A percentile compares a stretch with the other conserved stretches of the same genome.
Evolutionary conservation across 1,139 yeast species (phyloP).

Genomic region (Zygosaccharomyces pseudobailii): DNA sequence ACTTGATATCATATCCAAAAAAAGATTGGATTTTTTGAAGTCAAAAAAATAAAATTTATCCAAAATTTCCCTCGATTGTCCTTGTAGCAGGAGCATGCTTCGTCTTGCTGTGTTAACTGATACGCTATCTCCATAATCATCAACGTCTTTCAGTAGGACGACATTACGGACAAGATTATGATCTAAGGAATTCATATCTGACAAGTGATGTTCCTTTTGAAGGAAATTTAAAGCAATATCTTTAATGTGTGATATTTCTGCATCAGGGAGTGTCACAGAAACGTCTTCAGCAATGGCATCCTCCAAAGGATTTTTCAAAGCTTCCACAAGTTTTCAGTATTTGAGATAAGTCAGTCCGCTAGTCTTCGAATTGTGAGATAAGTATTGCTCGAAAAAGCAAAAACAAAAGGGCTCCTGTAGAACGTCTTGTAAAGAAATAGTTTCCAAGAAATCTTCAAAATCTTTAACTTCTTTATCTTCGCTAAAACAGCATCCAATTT

Average conservation of each 20-base stretch:
- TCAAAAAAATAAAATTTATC: conserved; percentile 48
- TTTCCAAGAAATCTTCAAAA: conserved; percentile 16
- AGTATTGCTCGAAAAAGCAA: conserved; percentile 17
- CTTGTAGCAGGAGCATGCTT: conserved; percentile 54
- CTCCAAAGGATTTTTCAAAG: conserved; percentile 68
- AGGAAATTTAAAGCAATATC: conserved; percentile 16
- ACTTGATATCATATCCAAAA: conserved; percentile 37
- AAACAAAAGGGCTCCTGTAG: conserved; percentile 16
- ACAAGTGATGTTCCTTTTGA: conserved; percentile 8
- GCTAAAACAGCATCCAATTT: conserved; percentile 5
- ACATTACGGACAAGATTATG: conserved; percentile 18
- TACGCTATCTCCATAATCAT: conserved; percentile 4
- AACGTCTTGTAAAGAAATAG: conserved; percentile 19
- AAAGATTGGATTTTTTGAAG: conserved; percentile 51
- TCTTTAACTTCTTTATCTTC: conserved; percentile 12
- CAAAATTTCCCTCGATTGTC: conserved; percentile 46
- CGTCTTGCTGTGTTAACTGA: conserved; percentile 45
- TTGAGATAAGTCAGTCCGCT: conserved; percentile 36
- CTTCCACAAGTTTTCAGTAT: conserved; percentile 65
- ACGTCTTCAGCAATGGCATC: conserved; percentile 38
- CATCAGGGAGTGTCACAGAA: conserved; percentile 12
- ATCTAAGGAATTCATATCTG: conserved; percentile 16
- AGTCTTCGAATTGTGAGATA: conserved; percentile 8
- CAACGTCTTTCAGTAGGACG: conserved; percentile 7
- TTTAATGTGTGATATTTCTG: conserved; percentile 12